These are phyloP conservation scores for Arthrinium phaeospermum DNA, from an alignment of 2,329 filamentous ascomycete genomes.

Conservation along the genomic window DNA sequence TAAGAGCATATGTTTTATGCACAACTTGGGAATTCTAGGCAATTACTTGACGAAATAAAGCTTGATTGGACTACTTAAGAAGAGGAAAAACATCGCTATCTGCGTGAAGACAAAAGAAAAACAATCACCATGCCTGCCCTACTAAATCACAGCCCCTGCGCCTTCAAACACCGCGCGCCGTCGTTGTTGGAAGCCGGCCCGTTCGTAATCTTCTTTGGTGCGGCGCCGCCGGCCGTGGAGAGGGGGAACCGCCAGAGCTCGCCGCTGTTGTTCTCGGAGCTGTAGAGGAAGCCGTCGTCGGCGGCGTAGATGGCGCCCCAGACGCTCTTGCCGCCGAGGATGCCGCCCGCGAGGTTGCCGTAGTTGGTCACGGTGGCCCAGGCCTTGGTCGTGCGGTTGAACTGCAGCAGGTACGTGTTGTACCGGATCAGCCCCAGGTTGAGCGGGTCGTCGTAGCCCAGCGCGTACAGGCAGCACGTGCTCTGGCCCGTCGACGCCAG, in stretches of 20 bases:
- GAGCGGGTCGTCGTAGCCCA: neutral
- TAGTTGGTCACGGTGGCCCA: conserved; percentile 23
- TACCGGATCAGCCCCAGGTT: neutral
- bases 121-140: no score
- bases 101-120: neutral
- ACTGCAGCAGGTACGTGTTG: conserved; percentile 26
- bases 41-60: neutral
- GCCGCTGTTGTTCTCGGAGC: conserved; percentile 29
- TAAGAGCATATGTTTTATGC: neutral
- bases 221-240: neutral
- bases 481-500: neutral
- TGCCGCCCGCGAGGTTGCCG: conserved; percentile 21
- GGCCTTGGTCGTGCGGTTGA: conserved; percentile 21
- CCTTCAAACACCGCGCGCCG: conserved; percentile 22
- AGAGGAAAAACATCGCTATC: neutral
- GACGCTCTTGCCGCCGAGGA: neutral
- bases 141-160: neutral
- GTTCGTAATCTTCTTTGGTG: neutral
- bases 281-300: conserved; percentile 28
- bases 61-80: neutral
- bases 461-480: neutral
- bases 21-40: neutral
- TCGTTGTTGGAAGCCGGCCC: conserved; percentile 22
- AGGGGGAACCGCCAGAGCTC: conserved; percentile 32
- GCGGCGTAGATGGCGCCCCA: conserved; percentile 30